Base-by-base conservation (phyloP, 352 stramenopile genomes). In the Globisporangium iwayamae region DNA sequence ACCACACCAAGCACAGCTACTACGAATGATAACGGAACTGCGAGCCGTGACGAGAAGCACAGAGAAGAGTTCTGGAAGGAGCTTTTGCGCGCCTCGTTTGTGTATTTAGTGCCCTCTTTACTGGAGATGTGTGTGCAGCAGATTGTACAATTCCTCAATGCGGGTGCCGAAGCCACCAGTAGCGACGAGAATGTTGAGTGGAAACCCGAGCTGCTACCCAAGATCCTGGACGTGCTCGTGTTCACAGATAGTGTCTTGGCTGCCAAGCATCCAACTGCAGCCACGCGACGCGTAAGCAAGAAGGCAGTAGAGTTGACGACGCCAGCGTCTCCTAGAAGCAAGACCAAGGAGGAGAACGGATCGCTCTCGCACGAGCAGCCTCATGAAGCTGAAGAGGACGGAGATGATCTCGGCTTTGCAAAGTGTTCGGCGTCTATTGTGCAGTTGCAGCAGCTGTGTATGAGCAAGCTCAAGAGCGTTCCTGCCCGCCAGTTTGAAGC, bases 81-180 rank as follows among this genome's bases (percentile, higher is more conserved):
- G 4, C 51, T 93, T 20, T 54, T 93, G 51, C 72, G 78, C n/a
- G 82, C 85, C 1, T 78, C 85, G 5, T 91, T 82, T 38, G 70
- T 90, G 18, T 93, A 93, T 30, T 63, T 89, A 16, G 85, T 93
- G 5, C 85, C 85, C 6, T 78, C 81, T 4, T 62, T 93, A 3
- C 59, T 90, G 3, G 68, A 85, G 25, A 89, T 89, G 64, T 91
- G 85, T 39, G 85, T 87, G 7, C 43, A 73, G 20, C 66, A 70
- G 30, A 72, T 92, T 36, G 73, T 68, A 22, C 54, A 48, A 0
- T 66, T 83, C 10, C 51, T 83, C 38, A 47, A 22, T 56, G 61
- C 52, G 14, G 32, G 14, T 18, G 39, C 4, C 25, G 8, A 41
- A 32, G 34, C 43, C 18, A 34, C 13, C 4, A 51, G 10, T 16